phyloP scores from a whole-genome alignment of 1,284 basidiomycete genomes.

The Heterobasidion annosum region DNA sequence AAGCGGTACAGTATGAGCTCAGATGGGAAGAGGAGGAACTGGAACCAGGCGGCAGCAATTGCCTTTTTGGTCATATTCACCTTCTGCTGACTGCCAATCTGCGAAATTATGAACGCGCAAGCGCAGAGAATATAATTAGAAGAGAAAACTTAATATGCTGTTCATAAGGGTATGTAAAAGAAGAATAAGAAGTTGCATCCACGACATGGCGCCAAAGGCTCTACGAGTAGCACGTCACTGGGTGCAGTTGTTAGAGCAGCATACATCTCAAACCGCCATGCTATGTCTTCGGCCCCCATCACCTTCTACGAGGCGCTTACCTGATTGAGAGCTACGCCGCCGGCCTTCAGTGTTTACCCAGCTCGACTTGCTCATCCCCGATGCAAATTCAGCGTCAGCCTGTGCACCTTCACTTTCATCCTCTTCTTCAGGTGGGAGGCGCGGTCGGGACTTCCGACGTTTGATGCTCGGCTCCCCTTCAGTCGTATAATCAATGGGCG shows the following conservation, averaged over 20 bases:
- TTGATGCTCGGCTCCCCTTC: slow-evolving; percentile 21
- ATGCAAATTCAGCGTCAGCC: slow-evolving; percentile 54
- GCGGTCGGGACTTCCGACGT: slow-evolving; percentile 43
- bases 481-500: slow-evolving; percentile 7
- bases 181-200: not conserved
- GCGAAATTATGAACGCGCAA: too few species aligned
- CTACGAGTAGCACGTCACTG: not conserved
- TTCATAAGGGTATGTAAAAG: not conserved
- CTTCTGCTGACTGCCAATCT: too few species aligned
- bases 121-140: not conserved
- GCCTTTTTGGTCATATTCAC: too few species aligned
- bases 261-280: slow-evolving; percentile 21
- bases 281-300: slow-evolving; percentile 29
- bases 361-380: slow-evolving; percentile 19
- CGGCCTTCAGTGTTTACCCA: slow-evolving; percentile 55
- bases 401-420: slow-evolving; percentile 54
- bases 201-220: not conserved
- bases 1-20: too few species aligned
- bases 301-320: slow-evolving; percentile 17
- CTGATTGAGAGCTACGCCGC: slow-evolving; percentile 28
- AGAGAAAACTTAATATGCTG: not conserved
- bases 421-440: slow-evolving; percentile 37
- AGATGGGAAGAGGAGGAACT: too few species aligned
- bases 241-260: not conserved
- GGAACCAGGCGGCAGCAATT: too few species aligned